phyloP scores from a whole-genome alignment of 1,139 yeast genomes.

The Magnusiomyces paraingens region DNA sequence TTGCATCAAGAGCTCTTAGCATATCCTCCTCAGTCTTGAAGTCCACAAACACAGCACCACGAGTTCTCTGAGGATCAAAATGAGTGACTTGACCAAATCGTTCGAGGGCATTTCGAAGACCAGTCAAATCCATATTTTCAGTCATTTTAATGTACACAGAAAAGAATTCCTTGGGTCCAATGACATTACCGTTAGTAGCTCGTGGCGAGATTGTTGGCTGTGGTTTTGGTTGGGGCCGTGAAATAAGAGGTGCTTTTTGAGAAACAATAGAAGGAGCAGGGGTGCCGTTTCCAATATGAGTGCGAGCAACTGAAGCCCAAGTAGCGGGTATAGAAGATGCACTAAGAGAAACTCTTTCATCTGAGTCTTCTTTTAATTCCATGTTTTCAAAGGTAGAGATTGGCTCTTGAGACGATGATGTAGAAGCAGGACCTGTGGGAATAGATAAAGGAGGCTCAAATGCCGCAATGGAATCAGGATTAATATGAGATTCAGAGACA shows the following conservation, averaged over 20 bases:
- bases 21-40: slow-evolving; percentile 25
- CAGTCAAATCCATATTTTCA: slow-evolving; percentile 26
- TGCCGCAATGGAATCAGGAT: not conserved
- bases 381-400: slow-evolving; percentile 10
- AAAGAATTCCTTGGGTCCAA: slow-evolving; percentile 25
- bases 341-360: slow-evolving; percentile 7
- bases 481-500: slow-evolving; percentile 5
- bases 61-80: slow-evolving; percentile 32
- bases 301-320: slow-evolving; percentile 16
- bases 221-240: slow-evolving; percentile 1
- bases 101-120: slow-evolving; percentile 29
- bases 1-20: too few species aligned
- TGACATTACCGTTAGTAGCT: slow-evolving; percentile 11
- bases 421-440: slow-evolving; percentile 1
- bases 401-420: not conserved
- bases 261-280: not conserved
- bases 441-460: not conserved
- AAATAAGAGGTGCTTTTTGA: not conserved
- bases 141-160: slow-evolving; percentile 37
- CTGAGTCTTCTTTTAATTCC: slow-evolving; percentile 6
- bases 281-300: slow-evolving; percentile 12
- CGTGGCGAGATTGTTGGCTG: slow-evolving; percentile 9
- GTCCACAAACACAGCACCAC: slow-evolving; percentile 37
- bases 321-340: slow-evolving; percentile 13
- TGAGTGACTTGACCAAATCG: slow-evolving; percentile 33